These are phyloP conservation scores for Luffa aegyptiaca DNA, from an alignment of 306 rosid species.

Conservation along the genomic window DNA sequence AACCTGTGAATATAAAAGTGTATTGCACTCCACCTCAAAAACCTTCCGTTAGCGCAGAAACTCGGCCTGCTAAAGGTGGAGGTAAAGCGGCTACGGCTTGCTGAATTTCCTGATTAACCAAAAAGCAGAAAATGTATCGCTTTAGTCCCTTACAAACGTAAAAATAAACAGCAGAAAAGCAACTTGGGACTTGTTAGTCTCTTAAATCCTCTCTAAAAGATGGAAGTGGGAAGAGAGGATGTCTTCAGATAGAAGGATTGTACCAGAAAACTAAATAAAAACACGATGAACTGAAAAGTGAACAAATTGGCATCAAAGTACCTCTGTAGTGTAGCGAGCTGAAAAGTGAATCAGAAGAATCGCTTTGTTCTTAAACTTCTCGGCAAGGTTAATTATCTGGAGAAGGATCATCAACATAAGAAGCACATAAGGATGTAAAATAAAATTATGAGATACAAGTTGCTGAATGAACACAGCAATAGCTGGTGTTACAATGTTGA, in stretches of 20 bases:
- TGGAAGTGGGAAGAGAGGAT: not conserved
- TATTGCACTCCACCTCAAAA: not conserved
- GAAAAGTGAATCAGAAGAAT: constrained; percentile 74
- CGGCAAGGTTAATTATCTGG: constrained; percentile 64
- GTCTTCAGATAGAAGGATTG: not conserved
- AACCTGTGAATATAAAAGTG: not conserved
- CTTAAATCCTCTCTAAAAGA: not conserved
- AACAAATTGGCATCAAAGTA: constrained; percentile 12
- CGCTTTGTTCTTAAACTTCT: constrained; percentile 48
- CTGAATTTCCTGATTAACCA: constrained; percentile 63
- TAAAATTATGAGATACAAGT: not conserved
- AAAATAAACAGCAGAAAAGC: not conserved
- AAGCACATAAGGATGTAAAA: constrained; percentile 1
- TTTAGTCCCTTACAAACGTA: too few relatives aligned
- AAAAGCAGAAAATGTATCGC: not conserved
- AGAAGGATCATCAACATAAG: constrained; percentile 1
- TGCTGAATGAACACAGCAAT: not conserved
- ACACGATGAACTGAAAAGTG: not conserved
- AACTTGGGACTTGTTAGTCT: not conserved
- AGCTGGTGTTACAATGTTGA: not conserved
- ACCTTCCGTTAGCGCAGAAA: constrained; percentile 53
- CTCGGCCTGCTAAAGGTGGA: constrained; percentile 19
- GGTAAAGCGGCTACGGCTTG: constrained; percentile 55
- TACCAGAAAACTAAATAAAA: not conserved
- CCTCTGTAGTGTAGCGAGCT: constrained; percentile 27